Evolutionary conservation across 805 yeast genomes (phyloP).

Genomic region (Cyberlindnera mycetangii): DNA sequence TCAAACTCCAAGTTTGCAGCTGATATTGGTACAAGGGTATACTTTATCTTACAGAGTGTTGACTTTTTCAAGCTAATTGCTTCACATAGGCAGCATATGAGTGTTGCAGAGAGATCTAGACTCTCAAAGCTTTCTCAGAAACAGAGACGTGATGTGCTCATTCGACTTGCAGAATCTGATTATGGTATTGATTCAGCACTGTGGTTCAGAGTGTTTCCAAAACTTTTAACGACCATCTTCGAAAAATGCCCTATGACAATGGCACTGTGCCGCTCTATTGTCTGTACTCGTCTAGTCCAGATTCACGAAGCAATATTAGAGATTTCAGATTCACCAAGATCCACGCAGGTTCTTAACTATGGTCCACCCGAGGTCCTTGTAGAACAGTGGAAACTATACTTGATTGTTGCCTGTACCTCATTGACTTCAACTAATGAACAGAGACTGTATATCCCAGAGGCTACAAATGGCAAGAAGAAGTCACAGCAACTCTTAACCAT

Average conservation of each 20-base stretch:
- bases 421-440: constrained; percentile 88
- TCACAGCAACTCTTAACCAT: constrained; percentile 77
- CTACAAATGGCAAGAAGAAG: constrained; percentile 65
- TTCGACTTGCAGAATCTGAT: constrained; percentile 81
- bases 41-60: constrained; percentile 69
- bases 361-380: constrained; percentile 67
- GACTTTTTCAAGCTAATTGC: constrained; percentile 66
- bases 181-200: constrained; percentile 94
- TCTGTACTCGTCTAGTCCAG: constrained; percentile 85
- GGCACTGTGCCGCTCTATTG: constrained; percentile 87
- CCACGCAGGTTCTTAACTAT: constrained; percentile 25
- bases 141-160: constrained; percentile 63
- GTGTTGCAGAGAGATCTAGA: constrained; percentile 77
- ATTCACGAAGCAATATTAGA: constrained; percentile 67
- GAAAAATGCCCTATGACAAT: constrained; percentile 88
- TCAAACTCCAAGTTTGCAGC: constrained; percentile 70
- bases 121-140: constrained; percentile 56
- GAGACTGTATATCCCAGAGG: constrained; percentile 59
- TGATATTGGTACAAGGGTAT: constrained; percentile 70
- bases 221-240: constrained; percentile 65
- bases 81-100: constrained; percentile 44
- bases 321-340: constrained; percentile 43
- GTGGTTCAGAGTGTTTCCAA: constrained; percentile 91
- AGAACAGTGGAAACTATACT: constrained; percentile 85
- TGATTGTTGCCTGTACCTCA: constrained; percentile 90